Percentiles rank a stretch among this genome's conserved stretches.
These are phyloP conservation scores for Candida orba DNA, from an alignment of 805 yeast species.

Conservation along the genomic window DNA sequence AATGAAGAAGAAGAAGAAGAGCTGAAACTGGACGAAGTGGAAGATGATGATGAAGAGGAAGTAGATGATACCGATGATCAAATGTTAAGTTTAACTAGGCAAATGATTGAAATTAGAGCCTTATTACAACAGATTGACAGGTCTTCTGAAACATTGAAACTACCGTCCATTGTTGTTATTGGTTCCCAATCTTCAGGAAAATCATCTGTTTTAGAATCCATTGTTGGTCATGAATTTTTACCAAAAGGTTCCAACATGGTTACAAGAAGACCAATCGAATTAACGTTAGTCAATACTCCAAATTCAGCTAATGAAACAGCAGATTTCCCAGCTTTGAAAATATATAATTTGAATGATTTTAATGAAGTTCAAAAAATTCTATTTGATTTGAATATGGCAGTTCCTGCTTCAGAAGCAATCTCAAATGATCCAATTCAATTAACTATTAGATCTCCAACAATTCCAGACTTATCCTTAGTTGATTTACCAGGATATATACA, in stretches of 20 bases:
- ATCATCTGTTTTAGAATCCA: conserved; percentile 90
- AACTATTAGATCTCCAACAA: conserved; percentile 80
- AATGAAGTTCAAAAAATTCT: conserved; percentile 82
- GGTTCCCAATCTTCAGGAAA: conserved; percentile 98
- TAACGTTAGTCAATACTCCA: conserved; percentile 87
- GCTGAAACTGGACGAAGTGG: conserved; percentile 30
- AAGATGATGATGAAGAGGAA: conserved; percentile 43
- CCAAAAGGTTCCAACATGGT: conserved; percentile 99
- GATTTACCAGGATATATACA: conserved; percentile 98
- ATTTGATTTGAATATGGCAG: conserved; percentile 86
- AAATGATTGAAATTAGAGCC: conserved; percentile 92
- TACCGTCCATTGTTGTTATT: conserved; percentile 93
- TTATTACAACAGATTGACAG: conserved; percentile 71
- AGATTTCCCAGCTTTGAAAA: conserved; percentile 85
- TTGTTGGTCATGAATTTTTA: conserved; percentile 95
- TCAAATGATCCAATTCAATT: conserved; percentile 92
- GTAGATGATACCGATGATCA: conserved; percentile 63
- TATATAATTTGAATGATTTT: conserved; percentile 81
- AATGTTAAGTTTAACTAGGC: conserved; percentile 83
- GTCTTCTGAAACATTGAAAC: conserved; percentile 60
- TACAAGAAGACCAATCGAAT: conserved; percentile 93
- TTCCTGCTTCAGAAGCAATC: conserved; percentile 77
- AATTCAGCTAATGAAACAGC: conserved; percentile 75
- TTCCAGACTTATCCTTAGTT: conserved; percentile 88
- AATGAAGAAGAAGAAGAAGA: conserved; percentile 34